Evolutionary conservation across 163 green algal genomes (phyloP).

Genomic region (Chlamydomonas reinhardtii): DNA sequence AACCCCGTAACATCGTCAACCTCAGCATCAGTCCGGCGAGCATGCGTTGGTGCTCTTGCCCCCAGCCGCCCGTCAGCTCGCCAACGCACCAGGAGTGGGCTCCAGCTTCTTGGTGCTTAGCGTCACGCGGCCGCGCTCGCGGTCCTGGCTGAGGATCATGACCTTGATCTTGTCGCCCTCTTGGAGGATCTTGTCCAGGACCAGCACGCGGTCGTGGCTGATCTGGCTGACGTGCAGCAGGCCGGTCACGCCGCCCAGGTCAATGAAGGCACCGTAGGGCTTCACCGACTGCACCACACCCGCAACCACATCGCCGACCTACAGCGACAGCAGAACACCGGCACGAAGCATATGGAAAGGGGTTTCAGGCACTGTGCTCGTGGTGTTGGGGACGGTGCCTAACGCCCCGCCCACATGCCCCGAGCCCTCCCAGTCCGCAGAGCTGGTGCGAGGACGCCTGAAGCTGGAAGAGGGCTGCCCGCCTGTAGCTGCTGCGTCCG

Average conservation of each 20-base stretch:
- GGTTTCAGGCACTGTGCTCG: too few species aligned
- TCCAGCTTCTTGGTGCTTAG: constrained; percentile 99
- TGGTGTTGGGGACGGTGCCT: too few species aligned
- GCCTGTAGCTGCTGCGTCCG: too few species aligned
- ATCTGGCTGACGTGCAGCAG: constrained; percentile 99
- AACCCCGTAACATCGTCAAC: too few species aligned
- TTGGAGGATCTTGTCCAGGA: constrained; percentile 89
- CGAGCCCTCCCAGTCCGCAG: too few species aligned
- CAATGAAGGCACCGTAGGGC: constrained; percentile 98
- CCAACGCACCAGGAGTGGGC: constrained; percentile 74
- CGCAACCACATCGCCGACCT: constrained; percentile 94
- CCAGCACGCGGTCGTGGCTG: constrained; percentile 91
- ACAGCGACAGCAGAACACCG: not conserved
- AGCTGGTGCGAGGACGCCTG: too few species aligned
- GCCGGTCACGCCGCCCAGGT: constrained; percentile 92
- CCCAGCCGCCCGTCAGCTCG: not conserved
- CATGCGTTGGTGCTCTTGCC: too few species aligned
- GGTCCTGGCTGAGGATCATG: constrained; percentile 96
- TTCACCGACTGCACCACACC: constrained; percentile 93
- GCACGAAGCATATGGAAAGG: too few species aligned
- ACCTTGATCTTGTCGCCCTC: constrained; percentile 96
- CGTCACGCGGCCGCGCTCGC: constrained; percentile 85
- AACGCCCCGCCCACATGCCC: too few species aligned
- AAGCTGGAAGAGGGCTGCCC: too few species aligned
- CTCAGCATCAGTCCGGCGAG: too few species aligned